Evolutionary conservation across 108 stramenopile genomes (phyloP).

Genomic region (Cyclotella choctawhatcheeana): DNA sequence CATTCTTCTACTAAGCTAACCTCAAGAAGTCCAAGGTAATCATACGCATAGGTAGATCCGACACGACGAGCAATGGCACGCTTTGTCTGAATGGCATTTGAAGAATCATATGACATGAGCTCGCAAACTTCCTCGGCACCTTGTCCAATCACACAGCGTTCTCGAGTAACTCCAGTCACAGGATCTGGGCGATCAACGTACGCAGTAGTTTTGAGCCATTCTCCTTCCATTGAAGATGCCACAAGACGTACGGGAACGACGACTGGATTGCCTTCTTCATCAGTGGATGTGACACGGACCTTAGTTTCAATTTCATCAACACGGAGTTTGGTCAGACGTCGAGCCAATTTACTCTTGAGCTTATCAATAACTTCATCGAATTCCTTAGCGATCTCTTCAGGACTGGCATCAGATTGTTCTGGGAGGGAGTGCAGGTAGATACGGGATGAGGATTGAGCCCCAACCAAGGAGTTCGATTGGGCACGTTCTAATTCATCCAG

Average conservation of each 20-base stretch:
- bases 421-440: conserved; percentile 94
- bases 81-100: conserved; percentile 93
- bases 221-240: conserved; percentile 93
- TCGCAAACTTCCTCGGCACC: conserved; percentile 79
- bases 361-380: conserved; percentile 75
- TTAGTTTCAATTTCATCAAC: conserved; percentile 99
- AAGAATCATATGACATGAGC: conserved; percentile 90
- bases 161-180: conserved; percentile 91
- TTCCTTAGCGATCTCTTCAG: conserved; percentile 66
- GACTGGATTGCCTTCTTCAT: conserved; percentile 66
- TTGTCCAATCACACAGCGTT: conserved; percentile 86
- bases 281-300: conserved; percentile 71
- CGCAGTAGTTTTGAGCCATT: conserved; percentile 92
- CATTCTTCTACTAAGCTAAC: conserved; percentile 88
- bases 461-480: conserved; percentile 91
- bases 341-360: conserved; percentile 85
- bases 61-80: conserved; percentile 96
- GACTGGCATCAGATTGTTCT: conserved; percentile 74
- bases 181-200: conserved; percentile 94
- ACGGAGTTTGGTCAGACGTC: conserved; percentile 91
- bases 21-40: conserved; percentile 97
- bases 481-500: conserved; percentile 96
- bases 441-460: conserved; percentile 86
- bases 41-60: conserved; percentile 97
- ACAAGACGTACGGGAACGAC: conserved; percentile 91